phyloP scores from a whole-genome alignment of 768 basidiomycete genomes.

The Amanita phalloides region DNA sequence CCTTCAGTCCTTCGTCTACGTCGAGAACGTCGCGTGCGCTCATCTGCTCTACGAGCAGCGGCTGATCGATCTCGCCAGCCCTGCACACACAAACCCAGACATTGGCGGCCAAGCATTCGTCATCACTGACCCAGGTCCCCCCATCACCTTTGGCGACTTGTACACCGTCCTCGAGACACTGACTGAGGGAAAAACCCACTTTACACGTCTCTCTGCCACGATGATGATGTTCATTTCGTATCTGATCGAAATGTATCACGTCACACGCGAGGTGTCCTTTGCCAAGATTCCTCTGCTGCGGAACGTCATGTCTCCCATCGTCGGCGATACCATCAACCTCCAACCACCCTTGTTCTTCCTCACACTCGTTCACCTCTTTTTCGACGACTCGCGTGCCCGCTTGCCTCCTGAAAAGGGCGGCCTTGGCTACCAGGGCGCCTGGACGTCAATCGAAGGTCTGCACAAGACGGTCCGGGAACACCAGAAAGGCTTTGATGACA shows the following conservation, averaged over 20 bases:
- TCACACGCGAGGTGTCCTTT: constrained; percentile 30
- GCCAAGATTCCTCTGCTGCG: constrained; percentile 20
- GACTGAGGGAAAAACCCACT: constrained; percentile 43
- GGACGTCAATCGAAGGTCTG: constrained; percentile 49
- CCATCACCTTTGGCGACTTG: constrained; percentile 52
- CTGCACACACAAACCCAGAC: constrained; percentile 34
- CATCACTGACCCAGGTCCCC: constrained; percentile 55
- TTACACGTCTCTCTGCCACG: constrained; percentile 48
- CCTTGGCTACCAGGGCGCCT: constrained; percentile 49
- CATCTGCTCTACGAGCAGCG: constrained; percentile 68
- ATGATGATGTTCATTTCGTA: constrained; percentile 55
- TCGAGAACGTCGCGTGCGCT: constrained; percentile 66
- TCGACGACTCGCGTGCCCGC: constrained; percentile 57
- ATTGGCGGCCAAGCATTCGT: constrained; percentile 66
- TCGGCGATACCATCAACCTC: constrained; percentile 39
- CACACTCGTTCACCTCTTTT: constrained; percentile 42
- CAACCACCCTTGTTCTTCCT: constrained; percentile 52
- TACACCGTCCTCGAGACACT: constrained; percentile 46
- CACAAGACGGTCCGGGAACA: constrained; percentile 45
- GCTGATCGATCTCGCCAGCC: constrained; percentile 46
- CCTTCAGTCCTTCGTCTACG: constrained; percentile 58
- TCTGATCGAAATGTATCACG: constrained; percentile 45
- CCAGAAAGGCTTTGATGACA: constrained; percentile 24
- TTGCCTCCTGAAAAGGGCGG: constrained; percentile 44
- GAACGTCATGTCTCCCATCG: constrained; percentile 30